Evolutionary conservation across 1,139 yeast genomes (phyloP).

Genomic region (Kodamaea sp.): DNA sequence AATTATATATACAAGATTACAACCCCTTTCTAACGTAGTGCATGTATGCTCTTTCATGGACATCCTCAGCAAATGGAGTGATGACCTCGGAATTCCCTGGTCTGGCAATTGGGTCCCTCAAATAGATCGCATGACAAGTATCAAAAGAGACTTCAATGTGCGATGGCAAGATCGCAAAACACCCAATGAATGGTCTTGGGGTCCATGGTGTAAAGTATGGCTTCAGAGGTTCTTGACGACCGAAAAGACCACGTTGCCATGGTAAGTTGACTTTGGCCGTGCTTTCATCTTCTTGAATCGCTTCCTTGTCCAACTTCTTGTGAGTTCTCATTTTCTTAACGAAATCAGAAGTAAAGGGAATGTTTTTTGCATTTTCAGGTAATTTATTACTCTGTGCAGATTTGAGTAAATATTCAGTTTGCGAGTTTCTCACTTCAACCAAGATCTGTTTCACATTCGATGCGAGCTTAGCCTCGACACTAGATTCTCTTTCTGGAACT

Average conservation of each 20-base stretch:
- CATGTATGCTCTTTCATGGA: constrained; percentile 95
- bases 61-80: constrained; percentile 78
- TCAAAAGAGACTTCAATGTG: constrained; percentile 86
- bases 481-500: constrained; percentile 32
- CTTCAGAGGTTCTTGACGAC: constrained; percentile 71
- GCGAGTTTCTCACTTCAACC: constrained; percentile 50
- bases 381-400: constrained; percentile 25
- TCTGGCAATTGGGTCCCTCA: constrained; percentile 95
- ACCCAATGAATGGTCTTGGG: constrained; percentile 89
- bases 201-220: constrained; percentile 96
- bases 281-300: constrained; percentile 53
- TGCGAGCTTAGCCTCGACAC: constrained; percentile 38
- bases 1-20: constrained; percentile 24
- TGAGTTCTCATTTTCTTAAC: constrained; percentile 49
- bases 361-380: constrained; percentile 25
- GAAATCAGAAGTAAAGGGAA: constrained; percentile 57
- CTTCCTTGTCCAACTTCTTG: constrained; percentile 48
- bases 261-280: constrained; percentile 54
- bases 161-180: constrained; percentile 87
- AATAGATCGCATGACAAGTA: constrained; percentile 91
- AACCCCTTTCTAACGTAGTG: constrained; percentile 80
- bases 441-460: constrained; percentile 52
- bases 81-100: constrained; percentile 97
- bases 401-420: constrained; percentile 48
- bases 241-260: constrained; percentile 75